Evolutionary conservation across 2,329 filamentous ascomycete species (phyloP).

Genomic region (Ophiostoma sp.): DNA sequence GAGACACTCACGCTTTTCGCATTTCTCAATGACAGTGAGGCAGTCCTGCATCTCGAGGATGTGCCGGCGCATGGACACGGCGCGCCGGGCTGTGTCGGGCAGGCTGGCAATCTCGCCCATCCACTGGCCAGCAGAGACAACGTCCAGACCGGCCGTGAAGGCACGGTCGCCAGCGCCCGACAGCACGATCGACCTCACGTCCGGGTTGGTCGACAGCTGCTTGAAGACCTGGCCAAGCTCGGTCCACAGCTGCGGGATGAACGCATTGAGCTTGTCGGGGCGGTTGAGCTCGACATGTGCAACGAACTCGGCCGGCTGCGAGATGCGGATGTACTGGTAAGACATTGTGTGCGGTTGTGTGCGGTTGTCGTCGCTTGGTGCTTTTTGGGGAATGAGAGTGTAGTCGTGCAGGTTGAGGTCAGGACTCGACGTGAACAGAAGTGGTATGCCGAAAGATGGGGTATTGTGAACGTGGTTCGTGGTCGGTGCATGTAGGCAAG

Average conservation of each 20-base stretch:
- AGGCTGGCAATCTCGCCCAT: slow-evolving; percentile 44
- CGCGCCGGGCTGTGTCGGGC: slow-evolving; percentile 59
- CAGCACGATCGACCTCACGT: slow-evolving; percentile 71
- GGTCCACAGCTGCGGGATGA: slow-evolving; percentile 77
- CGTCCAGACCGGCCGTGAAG: slow-evolving; percentile 82
- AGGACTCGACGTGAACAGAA: not conserved
- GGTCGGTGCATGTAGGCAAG: not conserved
- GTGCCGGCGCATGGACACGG: slow-evolving; percentile 57
- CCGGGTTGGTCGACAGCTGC: slow-evolving; percentile 63
- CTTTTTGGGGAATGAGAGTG: not conserved
- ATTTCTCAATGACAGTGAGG: slow-evolving; percentile 71
- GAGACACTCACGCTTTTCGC: slow-evolving; percentile 68
- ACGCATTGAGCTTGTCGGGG: slow-evolving; percentile 80
- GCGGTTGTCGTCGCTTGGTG: not conserved
- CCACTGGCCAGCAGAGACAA: slow-evolving; percentile 60
- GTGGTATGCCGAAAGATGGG: not conserved
- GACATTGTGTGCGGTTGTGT: slow-evolving; percentile 20
- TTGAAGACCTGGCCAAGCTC: slow-evolving; percentile 70
- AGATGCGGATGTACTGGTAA: slow-evolving; percentile 40
- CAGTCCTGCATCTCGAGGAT: slow-evolving; percentile 76
- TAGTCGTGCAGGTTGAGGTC: not conserved
- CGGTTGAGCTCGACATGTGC: slow-evolving; percentile 92
- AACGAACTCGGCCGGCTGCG: slow-evolving; percentile 65
- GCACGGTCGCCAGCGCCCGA: slow-evolving; percentile 76
- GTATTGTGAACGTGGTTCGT: too few relatives aligned